These are phyloP conservation scores for Clavariopsis aquatica DNA, from an alignment of 495 filamentous ascomycete species.

Conservation along the genomic window DNA sequence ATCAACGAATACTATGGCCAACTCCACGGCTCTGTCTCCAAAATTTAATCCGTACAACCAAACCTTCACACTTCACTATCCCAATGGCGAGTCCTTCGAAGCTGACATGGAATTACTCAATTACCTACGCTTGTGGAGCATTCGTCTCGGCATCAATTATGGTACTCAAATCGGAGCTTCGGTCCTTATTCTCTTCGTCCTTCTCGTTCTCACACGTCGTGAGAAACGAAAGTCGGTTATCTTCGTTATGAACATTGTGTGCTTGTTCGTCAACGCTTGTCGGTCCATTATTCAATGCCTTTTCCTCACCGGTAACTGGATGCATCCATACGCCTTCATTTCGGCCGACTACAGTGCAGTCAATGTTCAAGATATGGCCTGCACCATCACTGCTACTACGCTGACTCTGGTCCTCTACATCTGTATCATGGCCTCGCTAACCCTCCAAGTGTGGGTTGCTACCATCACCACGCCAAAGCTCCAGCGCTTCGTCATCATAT, in stretches of 20 bases:
- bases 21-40: background rate
- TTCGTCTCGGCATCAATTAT: constrained; percentile 66
- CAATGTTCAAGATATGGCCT: constrained; percentile 49
- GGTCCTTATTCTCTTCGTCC: constrained; percentile 63
- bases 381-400: constrained; percentile 55
- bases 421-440: constrained; percentile 65
- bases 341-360: constrained; percentile 59
- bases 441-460: constrained; percentile 72
- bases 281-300: constrained; percentile 61
- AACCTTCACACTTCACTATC: constrained; percentile 14
- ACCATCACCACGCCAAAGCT: constrained; percentile 49
- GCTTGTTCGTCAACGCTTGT: constrained; percentile 60
- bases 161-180: constrained; percentile 74
- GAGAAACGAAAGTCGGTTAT: constrained; percentile 63
- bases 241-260: constrained; percentile 64
- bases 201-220: constrained; percentile 62
- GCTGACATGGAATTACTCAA: constrained; percentile 55
- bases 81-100: constrained; percentile 20
- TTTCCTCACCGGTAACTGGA: constrained; percentile 58
- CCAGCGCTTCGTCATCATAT: constrained; percentile 51
- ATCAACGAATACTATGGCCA: background rate
- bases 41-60: constrained; percentile 24
- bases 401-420: constrained; percentile 60
- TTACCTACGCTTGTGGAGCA: constrained; percentile 51
- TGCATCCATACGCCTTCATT: constrained; percentile 60